Evolutionary conservation across 257 asterid species (phyloP), one percentile per base, ranked within the genome.

Genomic region (Sherardia arvensis): DNA sequence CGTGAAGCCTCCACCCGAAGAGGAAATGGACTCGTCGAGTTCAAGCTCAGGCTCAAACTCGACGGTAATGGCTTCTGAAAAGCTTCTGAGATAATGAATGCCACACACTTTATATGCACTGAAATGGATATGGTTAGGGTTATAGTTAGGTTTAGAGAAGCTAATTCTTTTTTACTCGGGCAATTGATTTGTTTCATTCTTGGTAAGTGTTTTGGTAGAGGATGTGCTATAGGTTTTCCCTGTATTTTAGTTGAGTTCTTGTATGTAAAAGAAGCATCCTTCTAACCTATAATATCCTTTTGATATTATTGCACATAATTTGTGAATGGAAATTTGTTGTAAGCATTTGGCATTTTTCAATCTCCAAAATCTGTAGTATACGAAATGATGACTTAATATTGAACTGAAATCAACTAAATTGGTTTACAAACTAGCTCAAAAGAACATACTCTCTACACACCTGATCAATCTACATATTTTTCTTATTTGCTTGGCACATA

Each of bases 1-100:
- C 26, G 87, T 93, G 66, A 93, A 86, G 77, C 99, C 99, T 20
- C 73, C 58, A 7, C 90, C 69, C 1, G 94, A 81, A 36, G 83
- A 81, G 45, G 83, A 81, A 30, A 58, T 57, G 53, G 70, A 23
- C 38, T 64, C 66, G 4, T 65, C 73, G 29, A 90, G 85, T 74
- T 51, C 85, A 20, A 43, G 51, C 51, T 14, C 51, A 43, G 17
- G 4, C 51, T 43, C 51, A 5, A 43, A 43, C 51, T 14, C 51
- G 8, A 85, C 85, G 0, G 30, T 20, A 23, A 36, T 63, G 34
- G 54, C 69, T 34, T 1, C 69, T 34, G 4, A 67, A n/a, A 70
- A 60, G 76, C 62, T 43, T 49, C 40, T 61, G 59, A 73, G 78
- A 65, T 86, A 84, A 86, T 70, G 59, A 84, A 86, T 70, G 59